Evolutionary conservation across 805 yeast genomes (phyloP).

Genomic region (Clavispora asparagi): DNA sequence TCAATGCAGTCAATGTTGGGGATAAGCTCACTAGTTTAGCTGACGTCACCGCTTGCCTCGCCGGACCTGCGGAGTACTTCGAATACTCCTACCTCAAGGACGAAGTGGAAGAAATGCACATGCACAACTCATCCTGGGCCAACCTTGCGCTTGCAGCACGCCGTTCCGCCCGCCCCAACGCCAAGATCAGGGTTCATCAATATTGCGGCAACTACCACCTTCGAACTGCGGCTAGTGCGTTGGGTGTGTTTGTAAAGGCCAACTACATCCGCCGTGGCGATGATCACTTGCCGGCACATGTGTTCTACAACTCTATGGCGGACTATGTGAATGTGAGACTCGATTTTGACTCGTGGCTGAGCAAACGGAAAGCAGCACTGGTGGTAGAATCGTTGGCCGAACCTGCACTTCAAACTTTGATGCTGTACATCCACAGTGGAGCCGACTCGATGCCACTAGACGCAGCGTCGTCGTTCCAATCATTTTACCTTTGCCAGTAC

Average conservation of each 20-base stretch:
- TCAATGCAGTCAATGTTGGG: no score
- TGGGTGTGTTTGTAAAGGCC: constrained; percentile 52
- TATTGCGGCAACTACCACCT: constrained; percentile 85
- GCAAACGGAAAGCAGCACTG: constrained; percentile 21
- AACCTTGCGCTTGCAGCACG: constrained; percentile 1
- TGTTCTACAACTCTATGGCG: constrained; percentile 73
- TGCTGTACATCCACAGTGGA: constrained; percentile 44
- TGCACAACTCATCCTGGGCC: constrained; percentile 6
- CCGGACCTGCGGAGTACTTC: constrained; percentile 5
- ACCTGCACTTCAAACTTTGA: constrained; percentile 36
- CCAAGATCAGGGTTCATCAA: constrained; percentile 46
- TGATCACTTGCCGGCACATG: constrained; percentile 26
- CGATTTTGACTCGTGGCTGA: constrained; percentile 80
- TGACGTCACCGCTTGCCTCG: neutral
- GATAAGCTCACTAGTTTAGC: no score
- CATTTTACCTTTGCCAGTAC: constrained; percentile 69
- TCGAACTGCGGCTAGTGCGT: constrained; percentile 55
- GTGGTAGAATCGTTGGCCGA: constrained; percentile 4
- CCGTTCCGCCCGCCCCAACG: constrained; percentile 8
- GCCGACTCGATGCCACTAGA: constrained; percentile 4
- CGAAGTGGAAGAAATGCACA: constrained; percentile 6
- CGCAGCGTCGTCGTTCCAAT: constrained; percentile 15
- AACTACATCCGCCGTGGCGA: constrained; percentile 32
- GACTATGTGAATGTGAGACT: constrained; percentile 72
- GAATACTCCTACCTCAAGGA: constrained; percentile 13